A percentile compares a stretch with the other conserved stretches of the same genome.
Evolutionary conservation across 345 rosid genomes (phyloP).

Genomic region (Gossypium bickii): DNA sequence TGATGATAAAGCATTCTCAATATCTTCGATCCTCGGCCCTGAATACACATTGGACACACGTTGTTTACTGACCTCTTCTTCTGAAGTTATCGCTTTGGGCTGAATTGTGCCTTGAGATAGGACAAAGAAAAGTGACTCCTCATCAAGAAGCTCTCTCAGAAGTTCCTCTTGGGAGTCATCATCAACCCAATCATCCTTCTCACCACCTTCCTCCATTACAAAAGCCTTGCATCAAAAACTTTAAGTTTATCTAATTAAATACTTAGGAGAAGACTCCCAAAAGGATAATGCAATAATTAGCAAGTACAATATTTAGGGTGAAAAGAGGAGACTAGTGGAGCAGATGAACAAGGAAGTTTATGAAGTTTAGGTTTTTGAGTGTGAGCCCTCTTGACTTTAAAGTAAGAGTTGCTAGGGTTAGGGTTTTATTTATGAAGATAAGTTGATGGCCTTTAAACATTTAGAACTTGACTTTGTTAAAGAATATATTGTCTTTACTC

Average conservation of each 20-base stretch:
- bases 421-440: slow-evolving; percentile 2
- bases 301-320: slow-evolving; percentile 12
- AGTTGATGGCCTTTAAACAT: background rate
- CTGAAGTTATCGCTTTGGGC: slow-evolving; percentile 2
- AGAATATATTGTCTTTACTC: too few species aligned
- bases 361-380: slow-evolving; percentile 20
- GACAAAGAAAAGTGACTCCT: slow-evolving; percentile 45
- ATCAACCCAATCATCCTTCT: slow-evolving; percentile 20
- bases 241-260: background rate
- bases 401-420: slow-evolving; percentile 1
- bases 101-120: slow-evolving; percentile 21
- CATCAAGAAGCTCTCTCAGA: slow-evolving; percentile 46
- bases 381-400: slow-evolving; percentile 23
- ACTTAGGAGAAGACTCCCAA: slow-evolving; percentile 2
- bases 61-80: slow-evolving; percentile 26
- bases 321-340: slow-evolving; percentile 37
- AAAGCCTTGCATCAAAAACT: background rate
- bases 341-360: slow-evolving; percentile 33
- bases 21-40: slow-evolving; percentile 54
- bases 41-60: slow-evolving; percentile 42
- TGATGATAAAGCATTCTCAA: slow-evolving; percentile 44
- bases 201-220: slow-evolving; percentile 30
- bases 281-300: slow-evolving; percentile 9
- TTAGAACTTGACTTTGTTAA: background rate
- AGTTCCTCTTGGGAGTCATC: slow-evolving; percentile 36